Evolutionary conservation across 495 filamentous ascomycete species (phyloP).

Genomic region (Xylaria sp.): DNA sequence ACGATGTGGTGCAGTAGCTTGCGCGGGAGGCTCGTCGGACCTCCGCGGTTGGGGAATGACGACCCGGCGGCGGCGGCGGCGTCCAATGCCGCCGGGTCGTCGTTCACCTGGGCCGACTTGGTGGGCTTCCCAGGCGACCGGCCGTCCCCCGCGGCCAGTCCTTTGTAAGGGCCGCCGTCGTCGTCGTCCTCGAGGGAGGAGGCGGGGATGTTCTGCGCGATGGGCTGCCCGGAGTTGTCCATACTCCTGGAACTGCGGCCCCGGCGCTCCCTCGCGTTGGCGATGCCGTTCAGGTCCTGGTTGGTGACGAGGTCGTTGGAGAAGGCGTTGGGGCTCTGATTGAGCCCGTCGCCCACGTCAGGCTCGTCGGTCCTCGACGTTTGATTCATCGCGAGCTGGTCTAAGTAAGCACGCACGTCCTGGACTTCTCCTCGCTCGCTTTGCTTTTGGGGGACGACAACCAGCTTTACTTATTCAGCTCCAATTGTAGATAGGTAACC

Average conservation of each 20-base stretch:
- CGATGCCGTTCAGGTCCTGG: conserved; percentile 64
- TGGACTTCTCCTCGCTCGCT: neutral
- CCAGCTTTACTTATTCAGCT: neutral
- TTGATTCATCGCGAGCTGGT: conserved; percentile 55
- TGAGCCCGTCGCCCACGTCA: conserved; percentile 56
- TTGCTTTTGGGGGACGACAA: no score
- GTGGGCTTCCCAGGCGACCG: conserved; percentile 13
- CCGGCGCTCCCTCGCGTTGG: conserved; percentile 54
- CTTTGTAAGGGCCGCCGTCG: conserved; percentile 27
- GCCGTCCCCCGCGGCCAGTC: conserved; percentile 29
- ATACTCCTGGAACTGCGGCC: conserved; percentile 31
- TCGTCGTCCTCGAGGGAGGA: conserved; percentile 29
- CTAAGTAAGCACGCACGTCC: neutral
- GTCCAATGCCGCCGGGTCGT: conserved; percentile 18
- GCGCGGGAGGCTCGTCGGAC: conserved; percentile 31
- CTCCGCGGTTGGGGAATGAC: conserved; percentile 9
- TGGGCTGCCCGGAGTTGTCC: conserved; percentile 37
- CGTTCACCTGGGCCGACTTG: conserved; percentile 23
- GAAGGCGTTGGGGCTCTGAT: conserved; percentile 63
- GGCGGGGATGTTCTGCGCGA: conserved; percentile 24
- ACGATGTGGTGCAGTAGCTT: conserved; percentile 49
- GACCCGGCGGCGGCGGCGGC: no score
- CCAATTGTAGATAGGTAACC: neutral
- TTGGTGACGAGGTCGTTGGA: conserved; percentile 63
- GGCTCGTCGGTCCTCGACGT: conserved; percentile 62